Evolutionary conservation across 805 yeast species (phyloP).

Genomic region (Kluyveromyces starmeri): DNA sequence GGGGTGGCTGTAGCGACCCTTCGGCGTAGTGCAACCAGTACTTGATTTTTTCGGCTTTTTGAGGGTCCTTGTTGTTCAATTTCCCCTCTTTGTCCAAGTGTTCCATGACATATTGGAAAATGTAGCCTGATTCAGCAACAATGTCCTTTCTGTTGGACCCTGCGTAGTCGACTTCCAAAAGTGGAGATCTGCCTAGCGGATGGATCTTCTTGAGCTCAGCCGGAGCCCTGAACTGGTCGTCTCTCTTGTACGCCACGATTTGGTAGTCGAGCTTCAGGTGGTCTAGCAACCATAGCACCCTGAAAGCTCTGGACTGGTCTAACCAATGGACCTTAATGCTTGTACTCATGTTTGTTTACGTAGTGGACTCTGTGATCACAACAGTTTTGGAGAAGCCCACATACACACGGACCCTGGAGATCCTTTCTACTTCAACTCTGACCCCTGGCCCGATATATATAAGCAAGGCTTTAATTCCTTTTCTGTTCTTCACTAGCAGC

Average conservation of each 20-base stretch:
- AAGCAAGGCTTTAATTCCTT: too few species aligned
- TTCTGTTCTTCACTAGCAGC: too few species aligned
- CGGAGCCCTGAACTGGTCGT: constrained; percentile 40
- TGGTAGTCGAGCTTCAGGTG: constrained; percentile 48
- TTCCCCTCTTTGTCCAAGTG: constrained; percentile 38
- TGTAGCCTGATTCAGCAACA: constrained; percentile 54
- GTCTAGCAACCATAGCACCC: constrained; percentile 60
- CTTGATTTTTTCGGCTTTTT: constrained; percentile 37
- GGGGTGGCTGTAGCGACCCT: constrained; percentile 47
- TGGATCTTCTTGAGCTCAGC: constrained; percentile 42
- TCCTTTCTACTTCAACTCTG: too few species aligned
- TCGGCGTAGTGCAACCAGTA: constrained; percentile 53
- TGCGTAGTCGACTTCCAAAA: constrained; percentile 38
- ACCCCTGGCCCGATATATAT: too few species aligned
- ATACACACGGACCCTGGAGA: too few species aligned
- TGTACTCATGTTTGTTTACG: constrained; percentile 1
- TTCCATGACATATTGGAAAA: constrained; percentile 41
- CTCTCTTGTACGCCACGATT: constrained; percentile 43
- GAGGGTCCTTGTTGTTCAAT: constrained; percentile 32
- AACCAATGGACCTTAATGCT: constrained; percentile 19
- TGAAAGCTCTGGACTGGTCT: constrained; percentile 45
- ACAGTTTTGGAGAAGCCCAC: too few species aligned
- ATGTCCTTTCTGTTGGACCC: constrained; percentile 22
- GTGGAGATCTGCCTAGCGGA: constrained; percentile 58
- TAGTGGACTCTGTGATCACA: too few species aligned